A percentile compares a stretch with the other conserved stretches of the same genome.
These are phyloP conservation scores for Ogataea corticis DNA, from an alignment of 805 yeast genomes.

Conservation along the genomic window DNA sequence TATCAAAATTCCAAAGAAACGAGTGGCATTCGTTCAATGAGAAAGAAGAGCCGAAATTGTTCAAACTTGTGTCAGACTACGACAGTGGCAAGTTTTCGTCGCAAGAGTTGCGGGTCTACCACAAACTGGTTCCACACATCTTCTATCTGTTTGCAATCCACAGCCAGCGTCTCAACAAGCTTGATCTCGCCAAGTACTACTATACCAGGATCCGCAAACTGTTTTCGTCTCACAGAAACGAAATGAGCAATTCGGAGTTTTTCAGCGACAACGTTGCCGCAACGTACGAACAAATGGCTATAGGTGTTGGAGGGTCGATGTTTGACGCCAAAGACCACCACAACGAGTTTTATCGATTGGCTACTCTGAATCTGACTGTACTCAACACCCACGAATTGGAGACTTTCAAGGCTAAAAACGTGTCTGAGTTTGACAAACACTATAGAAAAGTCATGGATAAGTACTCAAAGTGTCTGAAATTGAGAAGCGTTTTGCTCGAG, in stretches of 20 bases:
- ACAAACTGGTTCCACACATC: slow-evolving; percentile 38
- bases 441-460: slow-evolving; percentile 23
- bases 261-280: slow-evolving; percentile 25
- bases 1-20: slow-evolving; percentile 36
- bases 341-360: slow-evolving; percentile 26
- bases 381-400: slow-evolving; percentile 22
- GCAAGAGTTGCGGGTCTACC: slow-evolving; percentile 41
- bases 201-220: slow-evolving; percentile 36
- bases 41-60: slow-evolving; percentile 11
- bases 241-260: slow-evolving; percentile 22
- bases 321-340: slow-evolving; percentile 20
- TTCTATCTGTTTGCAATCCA: slow-evolving; percentile 42
- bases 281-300: slow-evolving; percentile 22
- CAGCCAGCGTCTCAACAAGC: slow-evolving; percentile 39
- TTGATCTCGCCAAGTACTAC: slow-evolving; percentile 40
- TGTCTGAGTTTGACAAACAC: slow-evolving; percentile 25
- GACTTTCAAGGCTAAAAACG: slow-evolving; percentile 12
- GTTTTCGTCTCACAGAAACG: slow-evolving; percentile 20
- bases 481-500: slow-evolving; percentile 19
- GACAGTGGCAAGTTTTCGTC: slow-evolving; percentile 38
- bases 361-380: slow-evolving; percentile 28
- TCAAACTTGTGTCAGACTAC: slow-evolving; percentile 37
- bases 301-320: slow-evolving; percentile 28
- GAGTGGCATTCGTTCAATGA: slow-evolving; percentile 10
- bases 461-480: slow-evolving; percentile 18